Conservation (phyloP, 768 basidiomycete genomes). For the Pleurotus platypus region DNA sequence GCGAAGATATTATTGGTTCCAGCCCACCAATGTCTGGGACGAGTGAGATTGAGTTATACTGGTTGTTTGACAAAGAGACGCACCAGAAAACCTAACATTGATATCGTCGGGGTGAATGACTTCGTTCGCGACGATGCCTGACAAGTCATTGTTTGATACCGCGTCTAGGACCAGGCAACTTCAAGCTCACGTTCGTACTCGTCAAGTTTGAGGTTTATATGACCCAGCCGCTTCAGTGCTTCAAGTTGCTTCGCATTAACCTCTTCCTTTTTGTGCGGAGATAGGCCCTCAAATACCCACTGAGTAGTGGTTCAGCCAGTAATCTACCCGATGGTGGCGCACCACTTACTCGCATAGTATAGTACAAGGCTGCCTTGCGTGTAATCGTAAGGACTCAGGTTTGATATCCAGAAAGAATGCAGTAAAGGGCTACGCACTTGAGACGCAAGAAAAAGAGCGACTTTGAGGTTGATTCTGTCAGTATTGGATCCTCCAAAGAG, state of each 20-base stretch:
- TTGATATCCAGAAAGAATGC: slow-evolving; percentile 12
- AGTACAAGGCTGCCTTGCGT: slow-evolving; percentile 73
- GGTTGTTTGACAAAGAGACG: slow-evolving; percentile 12
- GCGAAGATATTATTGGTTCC: slow-evolving; percentile 82
- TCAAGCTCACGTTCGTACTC: slow-evolving; percentile 81
- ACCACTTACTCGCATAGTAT: slow-evolving; percentile 61
- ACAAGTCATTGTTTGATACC: not conserved
- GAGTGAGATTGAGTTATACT: not conserved
- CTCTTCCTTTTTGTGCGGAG: slow-evolving; percentile 52
- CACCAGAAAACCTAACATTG: slow-evolving; percentile 68
- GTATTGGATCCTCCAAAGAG: slow-evolving; percentile 5
- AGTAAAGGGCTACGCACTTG: slow-evolving; percentile 34
- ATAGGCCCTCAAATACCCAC: slow-evolving; percentile 64
- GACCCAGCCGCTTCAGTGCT: slow-evolving; percentile 66
- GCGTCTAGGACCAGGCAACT: not conserved
- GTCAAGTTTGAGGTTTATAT: slow-evolving; percentile 71
- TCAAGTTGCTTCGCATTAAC: slow-evolving; percentile 69
- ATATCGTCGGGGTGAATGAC: slow-evolving; percentile 93
- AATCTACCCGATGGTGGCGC: not conserved
- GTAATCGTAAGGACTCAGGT: slow-evolving; percentile 13
- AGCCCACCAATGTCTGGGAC: slow-evolving; percentile 86
- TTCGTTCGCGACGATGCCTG: slow-evolving; percentile 86
- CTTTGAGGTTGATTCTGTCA: slow-evolving; percentile 20
- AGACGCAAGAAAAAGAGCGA: slow-evolving; percentile 48
- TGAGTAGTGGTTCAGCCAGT: slow-evolving; percentile 19